These are phyloP conservation scores for Alternaria incomplexa DNA, from an alignment of 2,329 filamentous ascomycete species.

Conservation along the genomic window DNA sequence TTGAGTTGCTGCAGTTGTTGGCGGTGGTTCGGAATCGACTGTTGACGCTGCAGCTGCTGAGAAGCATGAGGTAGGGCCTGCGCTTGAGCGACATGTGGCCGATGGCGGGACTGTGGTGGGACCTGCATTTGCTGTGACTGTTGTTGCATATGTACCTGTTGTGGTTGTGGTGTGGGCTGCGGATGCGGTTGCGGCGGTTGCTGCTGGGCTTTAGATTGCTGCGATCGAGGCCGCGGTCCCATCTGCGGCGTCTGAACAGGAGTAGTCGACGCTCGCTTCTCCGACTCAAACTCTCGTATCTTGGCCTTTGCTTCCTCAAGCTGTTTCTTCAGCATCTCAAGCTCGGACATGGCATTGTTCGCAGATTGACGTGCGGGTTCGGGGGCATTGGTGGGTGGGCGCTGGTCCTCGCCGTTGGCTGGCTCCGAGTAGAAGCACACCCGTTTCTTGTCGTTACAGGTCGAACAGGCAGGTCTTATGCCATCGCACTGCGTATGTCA, in stretches of 20 bases:
- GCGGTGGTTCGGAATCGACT: conserved; percentile 20
- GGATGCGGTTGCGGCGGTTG: conserved; percentile 7
- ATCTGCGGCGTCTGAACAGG: conserved; percentile 34
- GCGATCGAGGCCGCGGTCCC: conserved; percentile 21
- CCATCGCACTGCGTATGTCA: conserved; percentile 43
- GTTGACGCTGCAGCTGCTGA: conserved; percentile 20
- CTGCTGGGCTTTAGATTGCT: conserved; percentile 16
- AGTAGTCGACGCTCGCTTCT: conserved; percentile 38
- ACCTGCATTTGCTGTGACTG: conserved; percentile 13
- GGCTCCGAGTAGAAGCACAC: conserved; percentile 42
- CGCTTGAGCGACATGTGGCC: conserved; percentile 14
- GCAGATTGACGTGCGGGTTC: conserved; percentile 26
- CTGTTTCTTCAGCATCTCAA: conserved; percentile 44
- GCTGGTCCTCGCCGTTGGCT: conserved; percentile 23
- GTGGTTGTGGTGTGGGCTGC: conserved; percentile 2
- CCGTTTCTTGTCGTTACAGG: conserved; percentile 44
- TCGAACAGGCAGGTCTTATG: conserved; percentile 41
- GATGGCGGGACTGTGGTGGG: conserved; percentile 15
- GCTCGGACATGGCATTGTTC: conserved; percentile 33
- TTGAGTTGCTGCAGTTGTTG: conserved; percentile 34
- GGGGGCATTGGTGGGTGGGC: conserved; percentile 13
- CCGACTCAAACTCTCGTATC: conserved; percentile 41
- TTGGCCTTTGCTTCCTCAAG: conserved; percentile 46
- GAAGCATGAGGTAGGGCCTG: conserved; percentile 12
- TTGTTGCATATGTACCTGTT: conserved; percentile 20